A percentile compares a stretch with the other conserved stretches of the same genome.
These are phyloP conservation scores for Phytophthora brassicae DNA, from an alignment of 352 stramenopile genomes.

Conservation along the genomic window DNA sequence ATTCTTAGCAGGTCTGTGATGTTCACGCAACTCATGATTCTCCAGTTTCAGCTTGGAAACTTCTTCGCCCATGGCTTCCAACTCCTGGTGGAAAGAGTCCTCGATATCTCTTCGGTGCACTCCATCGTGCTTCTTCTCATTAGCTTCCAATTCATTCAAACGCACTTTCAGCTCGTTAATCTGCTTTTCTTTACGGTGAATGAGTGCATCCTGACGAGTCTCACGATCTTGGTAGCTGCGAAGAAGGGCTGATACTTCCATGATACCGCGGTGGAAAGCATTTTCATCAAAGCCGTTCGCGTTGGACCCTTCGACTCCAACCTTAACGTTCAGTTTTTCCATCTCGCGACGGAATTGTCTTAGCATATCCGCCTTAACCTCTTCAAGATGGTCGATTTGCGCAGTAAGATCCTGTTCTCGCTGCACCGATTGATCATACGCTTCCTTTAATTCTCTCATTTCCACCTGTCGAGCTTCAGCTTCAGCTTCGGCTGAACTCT, in stretches of 20 bases:
- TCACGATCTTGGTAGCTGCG: slow-evolving; percentile 54
- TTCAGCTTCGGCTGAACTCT: slow-evolving; percentile 21
- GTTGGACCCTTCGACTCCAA: slow-evolving; percentile 15
- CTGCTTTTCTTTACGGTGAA: slow-evolving; percentile 47
- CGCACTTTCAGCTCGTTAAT: slow-evolving; percentile 42
- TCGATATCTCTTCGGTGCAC: slow-evolving; percentile 7
- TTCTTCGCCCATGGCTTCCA: slow-evolving; percentile 38
- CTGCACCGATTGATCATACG: slow-evolving; percentile 31
- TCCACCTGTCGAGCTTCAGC: slow-evolving; percentile 14
- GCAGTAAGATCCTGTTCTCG: slow-evolving; percentile 34
- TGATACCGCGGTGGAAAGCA: slow-evolving; percentile 30
- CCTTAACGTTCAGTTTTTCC: slow-evolving; percentile 41
- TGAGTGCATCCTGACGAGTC: slow-evolving; percentile 39
- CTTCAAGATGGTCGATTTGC: slow-evolving; percentile 43
- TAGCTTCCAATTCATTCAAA: slow-evolving; percentile 29
- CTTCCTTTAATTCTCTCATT: slow-evolving; percentile 31
- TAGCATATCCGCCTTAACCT: slow-evolving; percentile 38
- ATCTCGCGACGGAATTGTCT: slow-evolving; percentile 46
- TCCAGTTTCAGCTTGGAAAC: slow-evolving; percentile 56
- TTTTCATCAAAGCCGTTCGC: slow-evolving; percentile 18
- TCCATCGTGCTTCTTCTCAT: slow-evolving; percentile 12
- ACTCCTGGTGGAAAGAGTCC: slow-evolving; percentile 27
- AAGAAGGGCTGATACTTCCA: slow-evolving; percentile 39
- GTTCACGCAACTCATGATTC: slow-evolving; percentile 47
- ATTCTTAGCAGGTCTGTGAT: slow-evolving; percentile 1